Evolutionary conservation across 108 stramenopile genomes (phyloP), one percentile per base, ranked within the genome.

Genomic region (Nannochloropsis granulata): DNA sequence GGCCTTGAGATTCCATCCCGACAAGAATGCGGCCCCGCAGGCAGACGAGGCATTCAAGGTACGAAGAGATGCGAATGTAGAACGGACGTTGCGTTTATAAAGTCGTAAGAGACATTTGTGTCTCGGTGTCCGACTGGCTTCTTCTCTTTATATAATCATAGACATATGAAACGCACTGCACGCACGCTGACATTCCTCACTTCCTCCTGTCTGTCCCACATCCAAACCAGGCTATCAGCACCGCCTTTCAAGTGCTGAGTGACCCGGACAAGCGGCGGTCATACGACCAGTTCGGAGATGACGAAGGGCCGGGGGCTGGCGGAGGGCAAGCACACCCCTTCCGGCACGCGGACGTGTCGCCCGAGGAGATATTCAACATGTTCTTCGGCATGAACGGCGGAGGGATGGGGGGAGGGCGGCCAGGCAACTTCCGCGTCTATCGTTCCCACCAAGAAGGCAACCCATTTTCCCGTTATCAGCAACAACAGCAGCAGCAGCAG

Each of bases 1-100:
- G 88, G 93, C 94, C 14, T 83, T 98, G 25, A 84, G 78, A 56
- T 91, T 93, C 78, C 97, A 98, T 84, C 97, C 97, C 34, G 97
- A 98, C 91, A 97, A 97, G 87, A 95, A 95, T 83, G 83, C 82
- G 0, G 90, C 95, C 2, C 94, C 95, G 1, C 78, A 94, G 83
- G 94, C 96, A 0, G 95, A 95, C 83, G 95, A 96, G 86, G 95
- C 96, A 16, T 99, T 99, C 93, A 96, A 97, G 88, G 94, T 71
- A 71, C 16, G 56, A 71, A 71, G 56, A 25, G 83, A 95, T 26
- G 97, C 96, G 9, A 5, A 0, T 34, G 34, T 34, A 34, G 34
- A 34, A 34, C 34, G 1, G 34, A 34, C 34, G 34, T 34, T 34
- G 5, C 34, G 34, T 34, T 34, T 1, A 34, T 34, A 34, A 34